Evolutionary conservation across 257 asterid genomes (phyloP), one percentile per base, ranked within the genome.

Genomic region (Forsythia viridissima): DNA sequence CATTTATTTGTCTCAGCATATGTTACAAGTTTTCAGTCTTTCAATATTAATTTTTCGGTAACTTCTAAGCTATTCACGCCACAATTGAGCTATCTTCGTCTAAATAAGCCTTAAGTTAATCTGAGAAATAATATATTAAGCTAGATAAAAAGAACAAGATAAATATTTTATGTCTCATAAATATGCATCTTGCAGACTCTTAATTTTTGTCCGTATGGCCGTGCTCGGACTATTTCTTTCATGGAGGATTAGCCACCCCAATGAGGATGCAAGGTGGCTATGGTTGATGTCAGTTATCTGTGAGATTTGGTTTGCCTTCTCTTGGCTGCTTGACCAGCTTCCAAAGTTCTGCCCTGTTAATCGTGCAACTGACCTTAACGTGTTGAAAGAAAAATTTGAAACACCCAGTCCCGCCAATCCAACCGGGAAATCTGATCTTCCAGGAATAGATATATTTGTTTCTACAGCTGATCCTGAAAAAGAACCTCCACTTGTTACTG

Each of bases 391-490:
- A 4, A 79, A 79, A 21, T 79, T 79, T 46, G 82, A 79, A 30
- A 21, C 76, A 46, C 77, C 82, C 4, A 71, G 61, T 8, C 77
- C 77, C 3, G 38, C 77, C n/a, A 78, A 79, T 43, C 82, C 77
- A 6, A 30, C 74, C 9, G 82, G 82, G 34, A 74, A 67, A 37
- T 79, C 82, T n/a, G 82, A 79, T 39, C 77, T 79, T 7, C 82
- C 78, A 15, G 73, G 81, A 10, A 5, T 59, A 13, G 81, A 78
- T 15, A 15, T 78, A 12, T 78, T 78, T 71, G 81, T 78, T 13
- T 78, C 81, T 43, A 78, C 81, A 1, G 81, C 77, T 61, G 77
- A 79, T 79, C 78, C 82, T 9, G 82, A 79, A 21, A 79, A 79
- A 44, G 82, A 79, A 48, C 82, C 79, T 40, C 83, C 79, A 7